Evolutionary conservation across 2,329 filamentous ascomycete genomes (phyloP), one percentile per base, ranked within the genome.

Genomic region (Fonsecaea erecta): DNA sequence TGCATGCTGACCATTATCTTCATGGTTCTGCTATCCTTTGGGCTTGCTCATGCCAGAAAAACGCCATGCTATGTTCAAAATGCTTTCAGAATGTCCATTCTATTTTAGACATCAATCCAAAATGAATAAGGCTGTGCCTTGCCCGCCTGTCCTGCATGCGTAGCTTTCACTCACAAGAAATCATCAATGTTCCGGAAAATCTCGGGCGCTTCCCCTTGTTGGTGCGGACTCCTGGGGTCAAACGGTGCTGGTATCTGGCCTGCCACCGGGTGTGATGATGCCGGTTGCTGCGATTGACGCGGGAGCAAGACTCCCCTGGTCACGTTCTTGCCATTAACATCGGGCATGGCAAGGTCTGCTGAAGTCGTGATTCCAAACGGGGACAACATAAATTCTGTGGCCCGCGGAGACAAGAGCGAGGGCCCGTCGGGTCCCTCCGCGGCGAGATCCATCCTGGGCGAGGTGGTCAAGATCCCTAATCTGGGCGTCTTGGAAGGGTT

Each of bases 391-490:
- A 82, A 82, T 46, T 77, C 77, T 7, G 75, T 77, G 2, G 79
- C 79, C 48, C 80, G 74, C 1, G 81, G 81, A 2, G 81, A 82
- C 59, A 82, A 78, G 9, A 82, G 60, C 2, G 75, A 78, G 14
- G 75, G 73, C 2, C 73, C 75, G 30, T 74, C 71, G 4, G 79
- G 76, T 65, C 79, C 77, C 46, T 77, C 75, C 67, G 76, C 74
- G 54, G 78, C 77, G 4, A 77, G 67, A 64, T 78, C 76, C 63
- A 77, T 76, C 40, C 76, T 73, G 6, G 74, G 70, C 14, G 77
- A 73, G 55, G 26, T 60, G 9, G 65, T 63, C 26, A 62, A 46
- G 12, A 67, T n/a, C 52, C 67, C 67, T 18, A 9, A 71, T 70
- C 60, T 73, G 71, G 62, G 66, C 71, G 35, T 71, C 68, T 40